phyloP scores from a whole-genome alignment of 768 basidiomycete genomes.

The Auricularia auricula-judae region DNA sequence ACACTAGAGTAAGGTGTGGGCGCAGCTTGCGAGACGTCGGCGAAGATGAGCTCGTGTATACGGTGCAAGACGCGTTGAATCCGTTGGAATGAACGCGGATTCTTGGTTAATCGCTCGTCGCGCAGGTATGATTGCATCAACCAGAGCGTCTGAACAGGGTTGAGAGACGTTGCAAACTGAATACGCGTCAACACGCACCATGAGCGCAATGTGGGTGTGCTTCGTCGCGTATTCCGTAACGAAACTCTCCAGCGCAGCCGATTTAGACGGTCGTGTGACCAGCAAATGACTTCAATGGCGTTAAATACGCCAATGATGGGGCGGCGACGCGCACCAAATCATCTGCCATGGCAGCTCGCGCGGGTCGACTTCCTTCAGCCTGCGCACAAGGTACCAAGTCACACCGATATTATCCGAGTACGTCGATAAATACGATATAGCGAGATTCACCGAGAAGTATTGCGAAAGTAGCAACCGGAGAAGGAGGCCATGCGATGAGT shows the following conservation, averaged over 20 bases:
- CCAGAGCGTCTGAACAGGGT: constrained; percentile 69
- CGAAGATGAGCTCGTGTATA: constrained; percentile 95
- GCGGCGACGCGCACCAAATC: constrained; percentile 49
- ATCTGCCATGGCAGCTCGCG: constrained; percentile 82
- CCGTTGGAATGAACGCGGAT: not conserved
- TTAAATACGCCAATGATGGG: constrained; percentile 6
- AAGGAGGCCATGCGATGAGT: constrained; percentile 50
- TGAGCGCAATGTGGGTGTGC: constrained; percentile 91
- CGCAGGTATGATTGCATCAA: constrained; percentile 94
- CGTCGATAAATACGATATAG: constrained; percentile 71
- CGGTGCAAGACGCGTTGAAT: constrained; percentile 72
- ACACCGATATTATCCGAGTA: constrained; percentile 87
- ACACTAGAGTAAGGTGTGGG: constrained; percentile 58
- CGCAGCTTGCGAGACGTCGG: constrained; percentile 61
- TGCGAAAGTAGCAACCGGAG: constrained; percentile 88
- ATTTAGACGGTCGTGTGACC: constrained; percentile 83
- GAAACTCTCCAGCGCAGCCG: constrained; percentile 88
- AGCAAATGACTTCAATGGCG: constrained; percentile 66
- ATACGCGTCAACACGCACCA: constrained; percentile 46
- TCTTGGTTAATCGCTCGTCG: constrained; percentile 50
- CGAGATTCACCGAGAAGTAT: constrained; percentile 91
- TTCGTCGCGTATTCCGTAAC: constrained; percentile 80
- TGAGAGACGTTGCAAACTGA: constrained; percentile 8
- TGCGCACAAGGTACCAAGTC: constrained; percentile 76
- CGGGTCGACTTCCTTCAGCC: constrained; percentile 52